Percentiles rank a stretch among this genome's conserved stretches.
Evolutionary conservation across 2,329 filamentous ascomycete genomes (phyloP).

Genomic region (Diaporthe citrichinensis): DNA sequence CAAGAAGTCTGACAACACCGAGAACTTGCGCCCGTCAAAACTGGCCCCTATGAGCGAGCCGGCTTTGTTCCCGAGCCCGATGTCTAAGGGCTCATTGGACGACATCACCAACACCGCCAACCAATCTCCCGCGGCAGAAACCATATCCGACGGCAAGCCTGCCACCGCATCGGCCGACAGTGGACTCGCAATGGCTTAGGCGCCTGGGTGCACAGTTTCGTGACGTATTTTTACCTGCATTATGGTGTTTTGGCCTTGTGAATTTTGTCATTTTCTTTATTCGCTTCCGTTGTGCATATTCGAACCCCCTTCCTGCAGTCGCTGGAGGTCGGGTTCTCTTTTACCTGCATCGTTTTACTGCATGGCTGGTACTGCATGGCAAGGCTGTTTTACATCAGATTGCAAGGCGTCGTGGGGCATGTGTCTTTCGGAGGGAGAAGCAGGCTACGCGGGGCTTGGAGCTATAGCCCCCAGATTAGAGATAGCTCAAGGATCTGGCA

Average conservation of each 20-base stretch:
- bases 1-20: conserved; percentile 49
- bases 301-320: not conserved
- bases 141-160: conserved; percentile 28
- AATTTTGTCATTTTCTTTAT: conserved; percentile 33
- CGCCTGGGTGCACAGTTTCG: conserved; percentile 26
- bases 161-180: conserved; percentile 47
- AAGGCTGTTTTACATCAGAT: conserved; percentile 33
- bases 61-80: conserved; percentile 16
- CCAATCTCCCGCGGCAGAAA: conserved; percentile 32
- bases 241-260: conserved; percentile 29
- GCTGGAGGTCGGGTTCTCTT: not conserved
- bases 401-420: conserved; percentile 38
- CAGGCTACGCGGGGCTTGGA: conserved; percentile 15
- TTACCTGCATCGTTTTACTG: conserved; percentile 32
- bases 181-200: conserved; percentile 45
- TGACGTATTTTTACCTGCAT: conserved; percentile 35
- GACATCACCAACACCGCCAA: conserved; percentile 39
- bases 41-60: conserved; percentile 29
- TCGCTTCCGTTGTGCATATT: conserved; percentile 39
- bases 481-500: conserved; percentile 14
- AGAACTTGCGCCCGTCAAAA: conserved; percentile 34
- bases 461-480: conserved; percentile 28
- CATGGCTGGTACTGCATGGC: conserved; percentile 40
- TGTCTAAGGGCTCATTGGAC: conserved; percentile 33
- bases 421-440: conserved; percentile 12